These are phyloP conservation scores for Akanthomyces lecanii DNA, from an alignment of 2,329 filamentous ascomycete species.

Conservation along the genomic window DNA sequence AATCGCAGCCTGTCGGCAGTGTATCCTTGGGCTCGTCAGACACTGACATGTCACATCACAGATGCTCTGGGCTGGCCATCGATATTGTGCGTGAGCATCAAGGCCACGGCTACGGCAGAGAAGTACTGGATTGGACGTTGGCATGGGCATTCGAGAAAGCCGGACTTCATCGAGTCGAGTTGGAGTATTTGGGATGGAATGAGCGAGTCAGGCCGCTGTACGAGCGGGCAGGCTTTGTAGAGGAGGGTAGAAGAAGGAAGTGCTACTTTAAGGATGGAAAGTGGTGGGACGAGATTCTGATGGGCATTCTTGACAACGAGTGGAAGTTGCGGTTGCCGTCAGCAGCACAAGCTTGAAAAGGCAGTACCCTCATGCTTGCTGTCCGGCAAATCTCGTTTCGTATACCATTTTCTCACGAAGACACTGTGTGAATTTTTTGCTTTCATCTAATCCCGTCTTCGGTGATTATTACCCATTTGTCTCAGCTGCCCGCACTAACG, in stretches of 20 bases:
- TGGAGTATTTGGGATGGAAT: conserved; percentile 39
- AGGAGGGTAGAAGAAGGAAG: conserved; percentile 34
- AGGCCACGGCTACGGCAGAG: conserved; percentile 17
- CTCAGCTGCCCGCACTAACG: too few species aligned
- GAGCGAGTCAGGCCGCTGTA: conserved; percentile 37
- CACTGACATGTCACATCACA: too few species aligned
- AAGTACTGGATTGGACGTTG: conserved; percentile 41
- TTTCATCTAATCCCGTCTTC: too few species aligned
- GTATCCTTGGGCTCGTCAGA: too few species aligned
- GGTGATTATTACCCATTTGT: too few species aligned
- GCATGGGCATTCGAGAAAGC: conserved; percentile 39
- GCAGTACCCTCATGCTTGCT: too few species aligned
- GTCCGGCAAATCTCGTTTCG: too few species aligned
- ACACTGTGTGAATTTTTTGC: too few species aligned
- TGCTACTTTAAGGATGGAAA: conserved; percentile 31
- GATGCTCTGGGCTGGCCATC: too few species aligned
- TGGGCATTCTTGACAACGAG: conserved; percentile 21
- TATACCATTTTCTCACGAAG: too few species aligned
- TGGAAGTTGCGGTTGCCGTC: conserved; percentile 22
- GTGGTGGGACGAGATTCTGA: conserved; percentile 20
- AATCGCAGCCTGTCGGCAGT: too few species aligned
- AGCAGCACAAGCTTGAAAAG: background rate
- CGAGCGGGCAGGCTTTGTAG: conserved; percentile 37
- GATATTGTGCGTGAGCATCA: too few species aligned
- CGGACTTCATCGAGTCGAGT: conserved; percentile 38